A percentile compares a stretch with the other conserved stretches of the same genome.
Evolutionary conservation across 2,329 filamentous ascomycete species (phyloP).

Genomic region (Sarocladium oryzae): DNA sequence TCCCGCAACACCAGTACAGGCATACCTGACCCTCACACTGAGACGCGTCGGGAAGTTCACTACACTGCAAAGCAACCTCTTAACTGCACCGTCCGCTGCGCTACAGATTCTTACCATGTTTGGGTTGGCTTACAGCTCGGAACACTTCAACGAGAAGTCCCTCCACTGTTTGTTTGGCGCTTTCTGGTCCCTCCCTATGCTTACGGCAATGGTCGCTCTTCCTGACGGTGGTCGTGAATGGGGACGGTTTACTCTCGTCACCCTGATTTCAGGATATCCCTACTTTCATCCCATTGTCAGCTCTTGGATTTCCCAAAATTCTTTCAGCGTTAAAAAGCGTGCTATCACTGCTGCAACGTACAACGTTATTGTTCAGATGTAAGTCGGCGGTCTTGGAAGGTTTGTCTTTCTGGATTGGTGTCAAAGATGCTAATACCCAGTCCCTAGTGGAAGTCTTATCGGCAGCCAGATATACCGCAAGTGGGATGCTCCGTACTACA

Average conservation of each 20-base stretch:
- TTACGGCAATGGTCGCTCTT: conserved; percentile 44
- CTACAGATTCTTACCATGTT: conserved; percentile 53
- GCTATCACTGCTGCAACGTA: conserved; percentile 41
- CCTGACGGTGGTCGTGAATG: conserved; percentile 43
- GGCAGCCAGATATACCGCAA: conserved; percentile 42
- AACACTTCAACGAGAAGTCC: conserved; percentile 47
- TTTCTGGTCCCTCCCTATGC: conserved; percentile 44
- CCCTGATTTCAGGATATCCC: conserved; percentile 47
- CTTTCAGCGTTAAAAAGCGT: conserved; percentile 42
- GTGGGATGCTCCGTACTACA: conserved; percentile 50
- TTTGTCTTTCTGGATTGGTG: background rate
- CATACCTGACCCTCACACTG: conserved; percentile 50
- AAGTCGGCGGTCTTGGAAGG: conserved; percentile 2
- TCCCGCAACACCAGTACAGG: conserved; percentile 38
- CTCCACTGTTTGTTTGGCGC: conserved; percentile 47
- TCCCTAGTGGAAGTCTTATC: conserved; percentile 30
- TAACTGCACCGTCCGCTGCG: conserved; percentile 52
- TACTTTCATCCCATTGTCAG: conserved; percentile 52
- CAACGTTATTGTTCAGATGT: conserved; percentile 40
- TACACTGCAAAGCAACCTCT: conserved; percentile 55
- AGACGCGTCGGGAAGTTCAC: conserved; percentile 47
- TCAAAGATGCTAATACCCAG: background rate
- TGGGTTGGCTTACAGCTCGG: conserved; percentile 44
- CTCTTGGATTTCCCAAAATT: conserved; percentile 44
- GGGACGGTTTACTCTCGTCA: conserved; percentile 44